Base-by-base conservation (phyloP, 331 rosid genomes). In the Pyrus hybrid region DNA sequence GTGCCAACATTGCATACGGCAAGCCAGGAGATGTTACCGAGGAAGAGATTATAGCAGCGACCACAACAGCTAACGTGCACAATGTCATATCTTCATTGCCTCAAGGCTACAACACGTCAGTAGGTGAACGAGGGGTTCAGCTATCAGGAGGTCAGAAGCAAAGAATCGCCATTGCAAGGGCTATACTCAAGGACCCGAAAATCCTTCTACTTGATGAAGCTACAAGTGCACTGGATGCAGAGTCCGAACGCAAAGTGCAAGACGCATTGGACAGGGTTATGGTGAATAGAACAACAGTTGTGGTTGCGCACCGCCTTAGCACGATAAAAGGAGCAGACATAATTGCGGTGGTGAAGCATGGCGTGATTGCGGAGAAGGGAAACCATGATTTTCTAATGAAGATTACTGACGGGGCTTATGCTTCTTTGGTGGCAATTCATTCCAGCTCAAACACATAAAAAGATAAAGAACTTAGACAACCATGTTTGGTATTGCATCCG, bases 61-160 rank as follows among this genome's bases (percentile, higher is more conserved):
- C 97, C 13, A 76, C 71, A 73, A 85, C 97, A 68, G 83, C 96
- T 35, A 94, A 94, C 70, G 97, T 94, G 23, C 87, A 88, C 85
- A 67, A 7, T 9, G 90, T 94, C 80, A 84, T 94, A 69, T 82
- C 87, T 6, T 80, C 93, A 25, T 81, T 90, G 70, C 95, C 95
- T 26, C 70, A 75, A 2, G 93, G 97, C 33, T 90, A 86, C 74
- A 92, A 90, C 57, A 90, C 97, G 0, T 47, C 83, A 0, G 98
- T 94, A 3, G 98, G 97, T 5, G 98, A 91, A 73, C 84, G 97
- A 83, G 97, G 98, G 54, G 82, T 88, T 4, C 98, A 91, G 65
- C 22, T 94, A 6, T 94, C 97, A 0, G 96, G 96, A 18, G 98
- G 98, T 7, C 98, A 94, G 64, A 94, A 94, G 78, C 98, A 94